A percentile compares a stretch with the other conserved stretches of the same genome.
Evolutionary conservation across 2,329 filamentous ascomycete species (phyloP).

Genomic region (Xylariaceae sp.): DNA sequence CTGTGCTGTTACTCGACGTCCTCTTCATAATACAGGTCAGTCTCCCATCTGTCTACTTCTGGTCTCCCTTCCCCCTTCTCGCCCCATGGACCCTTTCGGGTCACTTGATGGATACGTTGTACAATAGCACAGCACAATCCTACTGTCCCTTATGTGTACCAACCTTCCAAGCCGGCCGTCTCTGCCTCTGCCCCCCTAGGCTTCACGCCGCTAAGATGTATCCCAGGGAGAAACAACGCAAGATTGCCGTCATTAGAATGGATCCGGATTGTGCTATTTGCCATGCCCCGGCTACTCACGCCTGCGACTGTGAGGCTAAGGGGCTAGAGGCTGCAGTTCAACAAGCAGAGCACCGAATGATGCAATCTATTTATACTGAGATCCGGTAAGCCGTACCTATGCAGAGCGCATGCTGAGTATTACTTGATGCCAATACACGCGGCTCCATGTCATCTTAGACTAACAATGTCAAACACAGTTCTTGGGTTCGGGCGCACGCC

Average conservation of each 20-base stretch:
- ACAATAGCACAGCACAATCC: conserved; percentile 31
- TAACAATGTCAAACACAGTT: conserved; percentile 38
- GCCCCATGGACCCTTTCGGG: conserved; percentile 37
- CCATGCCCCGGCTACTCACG: conserved; percentile 52
- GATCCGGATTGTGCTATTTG: conserved; percentile 68
- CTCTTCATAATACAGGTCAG: conserved; percentile 37
- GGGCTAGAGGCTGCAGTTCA: conserved; percentile 59
- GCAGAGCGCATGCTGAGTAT: conserved; percentile 6
- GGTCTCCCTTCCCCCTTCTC: conserved; percentile 22
- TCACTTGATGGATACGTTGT: conserved; percentile 35
- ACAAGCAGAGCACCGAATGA: conserved; percentile 61
- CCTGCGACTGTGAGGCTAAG: conserved; percentile 64
- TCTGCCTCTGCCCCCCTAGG: conserved; percentile 28
- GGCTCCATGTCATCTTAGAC: conserved; percentile 7
- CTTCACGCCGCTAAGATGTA: conserved; percentile 48
- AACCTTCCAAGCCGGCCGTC: conserved; percentile 27
- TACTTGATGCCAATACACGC: conserved; percentile 6
- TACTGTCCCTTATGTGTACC: conserved; percentile 27
- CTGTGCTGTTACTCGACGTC: conserved; percentile 32
- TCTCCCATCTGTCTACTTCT: conserved; percentile 28
- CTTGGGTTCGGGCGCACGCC: conserved; percentile 61
- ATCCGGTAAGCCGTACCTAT: conserved; percentile 53
- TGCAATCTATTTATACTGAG: conserved; percentile 58
- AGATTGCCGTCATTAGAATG: conserved; percentile 54
- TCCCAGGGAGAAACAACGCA: conserved; percentile 45